A percentile compares a stretch with the other conserved stretches of the same genome.
Evolutionary conservation across 164 flowering plant genomes (phyloP).

Genomic region (Vitis rupestris): DNA sequence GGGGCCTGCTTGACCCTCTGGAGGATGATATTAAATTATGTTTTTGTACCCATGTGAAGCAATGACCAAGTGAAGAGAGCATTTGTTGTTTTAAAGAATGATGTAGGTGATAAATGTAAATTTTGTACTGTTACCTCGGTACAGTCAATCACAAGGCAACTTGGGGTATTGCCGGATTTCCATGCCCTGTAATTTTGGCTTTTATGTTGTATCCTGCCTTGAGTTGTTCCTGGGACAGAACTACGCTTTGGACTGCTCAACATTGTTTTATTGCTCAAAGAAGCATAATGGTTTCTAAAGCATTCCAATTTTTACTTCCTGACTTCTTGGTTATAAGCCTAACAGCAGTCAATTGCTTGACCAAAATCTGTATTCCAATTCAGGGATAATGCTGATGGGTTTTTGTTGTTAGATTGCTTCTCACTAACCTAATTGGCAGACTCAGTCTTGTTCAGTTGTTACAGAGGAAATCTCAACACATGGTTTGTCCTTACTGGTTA

Average conservation of each 20-base stretch:
- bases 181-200: conserved; percentile 9
- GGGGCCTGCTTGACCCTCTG: conserved; percentile 11
- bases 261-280: neutral
- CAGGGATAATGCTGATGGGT: too few species aligned
- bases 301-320: neutral
- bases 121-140: conserved; percentile 1
- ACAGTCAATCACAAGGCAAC: conserved; percentile 5
- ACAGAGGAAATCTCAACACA: neutral
- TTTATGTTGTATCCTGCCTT: neutral
- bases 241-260: neutral
- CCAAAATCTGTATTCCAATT: too few species aligned
- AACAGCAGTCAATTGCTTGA: too few species aligned
- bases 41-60: neutral
- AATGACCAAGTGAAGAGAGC: conserved; percentile 8
- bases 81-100: conserved; percentile 7
- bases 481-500: neutral
- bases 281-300: neutral
- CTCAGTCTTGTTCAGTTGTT: too few species aligned
- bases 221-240: neutral
- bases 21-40: conserved; percentile 2
- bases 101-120: conserved; percentile 18
- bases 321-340: too few species aligned
- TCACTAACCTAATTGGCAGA: too few species aligned
- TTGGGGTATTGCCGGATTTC: conserved; percentile 5
- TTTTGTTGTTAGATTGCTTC: too few species aligned